Evolutionary conservation across 202 grass and related monocot species (phyloP), one percentile per base, ranked within the genome.

Genomic region (Dendrocalamus latiflorus): DNA sequence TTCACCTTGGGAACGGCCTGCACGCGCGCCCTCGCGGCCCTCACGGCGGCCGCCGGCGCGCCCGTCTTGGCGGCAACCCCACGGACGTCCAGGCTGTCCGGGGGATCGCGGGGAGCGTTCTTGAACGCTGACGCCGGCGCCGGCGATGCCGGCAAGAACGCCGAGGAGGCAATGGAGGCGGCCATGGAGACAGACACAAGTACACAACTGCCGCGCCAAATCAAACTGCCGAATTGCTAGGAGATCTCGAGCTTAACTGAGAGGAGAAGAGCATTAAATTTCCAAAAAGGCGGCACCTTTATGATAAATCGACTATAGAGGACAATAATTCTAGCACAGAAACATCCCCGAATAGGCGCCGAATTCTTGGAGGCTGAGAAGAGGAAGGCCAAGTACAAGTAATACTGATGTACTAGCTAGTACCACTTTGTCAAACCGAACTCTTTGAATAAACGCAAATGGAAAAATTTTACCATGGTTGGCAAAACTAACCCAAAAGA

Each of bases 1-100:
- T 83, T 73, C 21, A 84, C 66, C 79, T 87, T 92, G 58, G 90
- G 83, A 21, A 84, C 69, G 15, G 90, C 48, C 41, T 91, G 84
- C 64, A 12, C 67, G 22, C 71, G 34, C 6, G 70, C 75, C 77
- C 83, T 79, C 12, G 67, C 61, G 73, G 33, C n/a, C 60, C 72
- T 24, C 74, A 89, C 65, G 34, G 86, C 17, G n/a, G 69, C 50
- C 17, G 80, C 77, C 47, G 61, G 37, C 9, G 78, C 28, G 28
- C 30, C 12, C 20, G 74, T 62, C 49, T 61, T 88, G 22, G 68
- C 45, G 13, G 78, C 42, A 41, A 80, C 56, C 58, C 84, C 77
- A 17, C 65, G 39, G 30, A 87, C 69, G 45, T 83, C 72, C 44
- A 85, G 36, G 54, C 53, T 86, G 45, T 81, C 77, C 28, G 51